Evolutionary conservation across 306 rosid genomes (phyloP).

Genomic region (Biancaea sappan): DNA sequence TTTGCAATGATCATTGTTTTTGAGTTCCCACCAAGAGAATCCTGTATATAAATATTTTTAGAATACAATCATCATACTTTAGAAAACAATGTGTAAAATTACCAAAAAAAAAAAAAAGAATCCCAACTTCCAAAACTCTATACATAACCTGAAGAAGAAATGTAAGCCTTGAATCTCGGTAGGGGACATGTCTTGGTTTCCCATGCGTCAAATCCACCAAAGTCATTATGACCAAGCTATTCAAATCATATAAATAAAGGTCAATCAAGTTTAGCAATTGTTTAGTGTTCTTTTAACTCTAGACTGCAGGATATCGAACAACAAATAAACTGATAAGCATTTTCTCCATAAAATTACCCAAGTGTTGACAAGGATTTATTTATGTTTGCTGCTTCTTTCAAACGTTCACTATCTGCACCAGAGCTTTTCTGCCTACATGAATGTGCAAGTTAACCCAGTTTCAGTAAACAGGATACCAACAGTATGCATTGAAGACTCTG

Average conservation of each 20-base stretch:
- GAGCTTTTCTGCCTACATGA: slow-evolving; percentile 90
- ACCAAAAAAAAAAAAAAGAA: background rate
- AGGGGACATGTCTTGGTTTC: slow-evolving; percentile 96
- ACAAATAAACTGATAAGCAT: slow-evolving; percentile 33
- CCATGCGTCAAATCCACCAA: slow-evolving; percentile 93
- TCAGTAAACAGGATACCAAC: slow-evolving; percentile 20
- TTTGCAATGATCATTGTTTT: slow-evolving; percentile 92
- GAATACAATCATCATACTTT: slow-evolving; percentile 16
- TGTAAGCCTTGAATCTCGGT: slow-evolving; percentile 95
- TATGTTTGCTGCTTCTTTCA: slow-evolving; percentile 95
- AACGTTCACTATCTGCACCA: slow-evolving; percentile 91
- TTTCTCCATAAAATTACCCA: slow-evolving; percentile 58
- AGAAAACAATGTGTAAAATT: slow-evolving; percentile 24
- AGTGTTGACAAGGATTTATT: slow-evolving; percentile 94
- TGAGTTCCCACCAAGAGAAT: slow-evolving; percentile 97
- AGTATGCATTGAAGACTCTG: slow-evolving; percentile 12
- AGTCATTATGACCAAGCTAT: slow-evolving; percentile 94
- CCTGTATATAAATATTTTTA: slow-evolving; percentile 61
- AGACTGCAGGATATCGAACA: slow-evolving; percentile 17
- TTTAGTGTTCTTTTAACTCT: slow-evolving; percentile 21
- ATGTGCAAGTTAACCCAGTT: slow-evolving; percentile 34
- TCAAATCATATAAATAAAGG: slow-evolving; percentile 35
- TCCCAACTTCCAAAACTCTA: slow-evolving; percentile 24
- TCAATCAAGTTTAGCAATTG: slow-evolving; percentile 27
- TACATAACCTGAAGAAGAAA: slow-evolving; percentile 93